These are phyloP conservation scores for Dioszegia crocea DNA, from an alignment of 768 basidiomycete species.

Conservation along the genomic window DNA sequence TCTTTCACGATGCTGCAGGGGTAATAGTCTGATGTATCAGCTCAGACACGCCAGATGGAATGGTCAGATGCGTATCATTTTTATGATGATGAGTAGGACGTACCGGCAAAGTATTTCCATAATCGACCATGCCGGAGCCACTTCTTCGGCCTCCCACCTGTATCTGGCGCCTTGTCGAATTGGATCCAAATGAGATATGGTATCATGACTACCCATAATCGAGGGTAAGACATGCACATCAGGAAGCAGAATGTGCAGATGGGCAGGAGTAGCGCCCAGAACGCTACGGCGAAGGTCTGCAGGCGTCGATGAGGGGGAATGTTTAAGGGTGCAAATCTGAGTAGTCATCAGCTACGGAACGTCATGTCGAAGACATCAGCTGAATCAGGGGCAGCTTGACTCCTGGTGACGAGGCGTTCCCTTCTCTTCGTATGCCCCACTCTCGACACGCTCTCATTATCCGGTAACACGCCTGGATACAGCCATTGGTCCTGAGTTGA, in stretches of 20 bases:
- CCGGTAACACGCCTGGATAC: background rate
- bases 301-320: slow-evolving; percentile 80
- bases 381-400: no score
- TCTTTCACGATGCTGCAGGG: slow-evolving; percentile 58
- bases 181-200: slow-evolving; percentile 74
- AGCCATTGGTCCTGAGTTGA: no score
- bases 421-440: no score
- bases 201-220: slow-evolving; percentile 77
- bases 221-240: slow-evolving; percentile 82
- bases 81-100: slow-evolving; percentile 38
- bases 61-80: background rate
- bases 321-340: slow-evolving; percentile 73
- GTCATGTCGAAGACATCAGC: background rate
- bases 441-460: no score
- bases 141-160: slow-evolving; percentile 63
- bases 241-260: slow-evolving; percentile 66
- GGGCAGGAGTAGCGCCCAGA: slow-evolving; percentile 79
- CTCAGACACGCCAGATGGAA: no score
- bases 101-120: slow-evolving; percentile 89
- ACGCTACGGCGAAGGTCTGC: slow-evolving; percentile 82
- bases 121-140: slow-evolving; percentile 69
- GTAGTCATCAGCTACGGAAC: background rate
- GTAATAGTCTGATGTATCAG: slow-evolving; percentile 39
- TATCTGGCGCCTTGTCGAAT: slow-evolving; percentile 71
- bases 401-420: no score